Evolutionary conservation across 2,329 filamentous ascomycete species (phyloP), one percentile per base, ranked within the genome.

Genomic region (Bisporella sp.): DNA sequence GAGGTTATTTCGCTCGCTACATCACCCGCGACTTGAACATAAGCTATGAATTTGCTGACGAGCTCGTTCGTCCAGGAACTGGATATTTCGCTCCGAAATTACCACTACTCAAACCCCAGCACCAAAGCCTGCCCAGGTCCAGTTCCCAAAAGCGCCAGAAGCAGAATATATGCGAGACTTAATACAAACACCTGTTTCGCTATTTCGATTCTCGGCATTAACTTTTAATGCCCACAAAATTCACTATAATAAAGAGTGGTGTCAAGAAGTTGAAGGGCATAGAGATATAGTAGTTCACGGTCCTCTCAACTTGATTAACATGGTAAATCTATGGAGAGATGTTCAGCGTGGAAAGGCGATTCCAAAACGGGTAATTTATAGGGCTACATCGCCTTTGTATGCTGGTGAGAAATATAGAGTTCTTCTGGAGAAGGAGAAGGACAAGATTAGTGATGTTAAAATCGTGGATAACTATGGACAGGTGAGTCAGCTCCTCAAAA

Each of bases 191-290:
- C 57, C 59, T 32, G 52, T 60, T 52, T 31, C 59, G 37, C 42
- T 95, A 1, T 95, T 93, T 68, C 81, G 87, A 13, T 95, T 90
- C 71, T 90, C 85, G 0, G 88, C 88, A 0, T 71, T 95, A 40
- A 95, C 88, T 0, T 90, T 90, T 71, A 95, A 95, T 63, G 87
- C 81, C 0, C 90, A 95, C 66, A 83, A 81, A 57, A 95, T 95
- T 49, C 90, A 95, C 66, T 84, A 92, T 59, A 87, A 90, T 85
- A 93, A 52, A 47, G 35, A 59, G 44, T 49, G 61, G 54, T 49
- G 65, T 62, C 41, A 51, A 64, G 28, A 62, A 69, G 33, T 74
- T 64, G 33, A 64, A 65, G 82, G 83, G 0, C 87, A 93, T 60
- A 77, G 78, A 0, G 77, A 81, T 12, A 67, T 85, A 5, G 78